phyloP scores from a whole-genome alignment of 441 rosid species.

The Gossypium gossypioides region DNA sequence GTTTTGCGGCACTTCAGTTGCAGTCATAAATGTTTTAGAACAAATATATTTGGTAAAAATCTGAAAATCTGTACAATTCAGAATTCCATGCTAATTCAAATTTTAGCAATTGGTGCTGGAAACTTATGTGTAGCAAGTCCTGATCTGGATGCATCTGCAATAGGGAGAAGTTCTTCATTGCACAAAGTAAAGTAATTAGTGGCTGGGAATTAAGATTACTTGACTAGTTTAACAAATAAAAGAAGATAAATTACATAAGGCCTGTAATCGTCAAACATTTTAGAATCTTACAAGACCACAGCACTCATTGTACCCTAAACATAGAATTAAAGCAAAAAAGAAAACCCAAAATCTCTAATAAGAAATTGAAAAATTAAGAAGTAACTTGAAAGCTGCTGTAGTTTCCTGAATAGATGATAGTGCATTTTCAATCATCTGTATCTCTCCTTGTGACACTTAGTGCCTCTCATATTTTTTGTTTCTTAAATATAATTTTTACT shows the following conservation, averaged over 20 bases:
- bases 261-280: not conserved
- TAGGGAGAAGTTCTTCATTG: not conserved
- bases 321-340: not conserved
- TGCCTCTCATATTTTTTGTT: not conserved
- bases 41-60: slow-evolving; percentile 1
- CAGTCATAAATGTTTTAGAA: not conserved
- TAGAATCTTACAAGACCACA: not conserved
- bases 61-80: not conserved
- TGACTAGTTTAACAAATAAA: not conserved
- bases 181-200: not conserved
- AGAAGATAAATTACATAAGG: not conserved
- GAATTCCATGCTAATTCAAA: not conserved
- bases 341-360: not conserved
- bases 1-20: not conserved
- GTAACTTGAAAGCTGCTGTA: not conserved
- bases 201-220: slow-evolving; percentile 2
- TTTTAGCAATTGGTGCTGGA: not conserved
- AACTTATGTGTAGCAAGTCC: not conserved
- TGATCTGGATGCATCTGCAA: not conserved
- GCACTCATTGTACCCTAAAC: not conserved
- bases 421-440: not conserved
- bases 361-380: not conserved
- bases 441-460: not conserved
- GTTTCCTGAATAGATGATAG: not conserved
- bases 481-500: not conserved